Percentiles rank a stretch among this genome's conserved stretches.
Conservation (phyloP, 75 land plant genomes). For the Picea sitchensis region DNA sequence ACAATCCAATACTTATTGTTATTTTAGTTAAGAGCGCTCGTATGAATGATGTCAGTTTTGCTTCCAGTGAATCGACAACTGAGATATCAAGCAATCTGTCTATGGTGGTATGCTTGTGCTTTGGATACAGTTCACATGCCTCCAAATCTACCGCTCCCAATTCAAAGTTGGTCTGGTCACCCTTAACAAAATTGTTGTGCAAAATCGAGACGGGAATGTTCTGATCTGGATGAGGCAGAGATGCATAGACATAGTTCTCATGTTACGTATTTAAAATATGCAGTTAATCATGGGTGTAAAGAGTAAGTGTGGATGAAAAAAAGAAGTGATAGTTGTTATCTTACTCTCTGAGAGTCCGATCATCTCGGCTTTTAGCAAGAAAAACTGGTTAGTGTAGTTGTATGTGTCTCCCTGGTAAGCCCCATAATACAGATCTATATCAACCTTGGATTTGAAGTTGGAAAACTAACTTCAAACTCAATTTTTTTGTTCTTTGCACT, state of each 20-base stretch:
- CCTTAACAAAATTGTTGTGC: conserved; percentile 33
- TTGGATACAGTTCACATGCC: conserved; percentile 36
- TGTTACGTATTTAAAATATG: background rate
- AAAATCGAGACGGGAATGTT: conserved; percentile 23
- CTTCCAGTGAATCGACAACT: conserved; percentile 4
- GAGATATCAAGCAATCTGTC: conserved; percentile 18
- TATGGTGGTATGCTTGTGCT: conserved; percentile 35
- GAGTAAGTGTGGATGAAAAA: background rate
- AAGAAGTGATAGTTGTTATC: background rate
- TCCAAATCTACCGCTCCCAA: conserved; percentile 22
- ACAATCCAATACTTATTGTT: too few relatives aligned
- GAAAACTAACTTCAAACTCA: too few relatives aligned
- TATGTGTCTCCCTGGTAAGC: too few relatives aligned
- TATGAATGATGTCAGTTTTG: conserved; percentile 19
- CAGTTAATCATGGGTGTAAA: too few relatives aligned
- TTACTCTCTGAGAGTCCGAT: conserved; percentile 29
- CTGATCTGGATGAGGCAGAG: conserved; percentile 18
- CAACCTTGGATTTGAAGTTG: too few relatives aligned
- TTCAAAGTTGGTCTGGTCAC: conserved; percentile 27
- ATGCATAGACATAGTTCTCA: conserved; percentile 15
- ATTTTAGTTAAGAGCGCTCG: too few relatives aligned
- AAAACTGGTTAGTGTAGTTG: background rate
- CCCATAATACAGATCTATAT: too few relatives aligned
- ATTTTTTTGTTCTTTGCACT: too few relatives aligned
- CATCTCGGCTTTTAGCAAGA: conserved; percentile 25